Evolutionary conservation across 2,329 filamentous ascomycete genomes (phyloP).

Genomic region (Botryosphaeria dothidea): DNA sequence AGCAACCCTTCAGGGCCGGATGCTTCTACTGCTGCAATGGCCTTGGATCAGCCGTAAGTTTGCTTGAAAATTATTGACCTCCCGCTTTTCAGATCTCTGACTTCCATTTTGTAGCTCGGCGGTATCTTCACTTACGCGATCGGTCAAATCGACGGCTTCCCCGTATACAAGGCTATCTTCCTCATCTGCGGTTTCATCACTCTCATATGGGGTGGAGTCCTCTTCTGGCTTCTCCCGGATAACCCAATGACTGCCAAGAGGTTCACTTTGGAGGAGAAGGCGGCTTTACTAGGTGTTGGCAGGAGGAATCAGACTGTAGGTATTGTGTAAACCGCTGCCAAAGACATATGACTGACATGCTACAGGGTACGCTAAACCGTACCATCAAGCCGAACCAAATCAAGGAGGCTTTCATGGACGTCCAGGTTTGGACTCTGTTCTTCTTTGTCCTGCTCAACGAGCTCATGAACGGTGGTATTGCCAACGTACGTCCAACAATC

Average conservation of each 20-base stretch:
- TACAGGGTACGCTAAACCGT: slow-evolving; percentile 47
- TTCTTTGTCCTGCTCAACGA: slow-evolving; percentile 55
- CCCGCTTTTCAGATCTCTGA: background rate
- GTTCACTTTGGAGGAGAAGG: slow-evolving; percentile 48
- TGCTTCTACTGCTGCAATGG: slow-evolving; percentile 30
- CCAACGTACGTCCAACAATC: slow-evolving; percentile 37
- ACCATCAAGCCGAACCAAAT: slow-evolving; percentile 52
- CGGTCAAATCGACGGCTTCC: slow-evolving; percentile 43
- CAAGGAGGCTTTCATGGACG: slow-evolving; percentile 47
- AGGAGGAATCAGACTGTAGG: slow-evolving; percentile 36
- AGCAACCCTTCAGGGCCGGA: slow-evolving; percentile 26
- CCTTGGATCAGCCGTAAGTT: slow-evolving; percentile 21
- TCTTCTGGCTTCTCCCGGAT: slow-evolving; percentile 46
- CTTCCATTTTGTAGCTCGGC: slow-evolving; percentile 22
- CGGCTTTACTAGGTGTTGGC: slow-evolving; percentile 43
- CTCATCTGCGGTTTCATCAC: slow-evolving; percentile 49
- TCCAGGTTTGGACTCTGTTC: slow-evolving; percentile 49
- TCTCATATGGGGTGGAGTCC: slow-evolving; percentile 44
- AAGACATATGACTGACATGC: background rate
- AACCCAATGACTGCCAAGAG: slow-evolving; percentile 44
- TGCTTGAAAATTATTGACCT: background rate
- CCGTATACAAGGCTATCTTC: slow-evolving; percentile 49
- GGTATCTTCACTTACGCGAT: slow-evolving; percentile 42
- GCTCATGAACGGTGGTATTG: slow-evolving; percentile 54
- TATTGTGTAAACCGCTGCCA: background rate